A percentile compares a stretch with the other conserved stretches of the same genome.
Evolutionary conservation across 2,329 filamentous ascomycete species (phyloP).

Genomic region (Sarocladium oryzae): DNA sequence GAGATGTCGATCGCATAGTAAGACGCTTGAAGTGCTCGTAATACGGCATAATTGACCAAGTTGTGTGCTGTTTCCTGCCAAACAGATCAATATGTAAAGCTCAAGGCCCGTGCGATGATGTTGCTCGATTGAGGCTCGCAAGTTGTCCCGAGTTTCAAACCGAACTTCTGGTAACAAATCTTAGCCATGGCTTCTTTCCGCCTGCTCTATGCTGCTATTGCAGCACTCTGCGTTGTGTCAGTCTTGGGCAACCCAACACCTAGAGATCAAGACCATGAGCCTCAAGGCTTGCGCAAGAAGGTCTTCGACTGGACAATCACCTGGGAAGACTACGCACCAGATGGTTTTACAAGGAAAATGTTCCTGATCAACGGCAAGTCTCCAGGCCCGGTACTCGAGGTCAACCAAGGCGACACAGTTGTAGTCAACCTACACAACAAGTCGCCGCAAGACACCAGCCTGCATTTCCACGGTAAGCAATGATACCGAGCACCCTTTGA

Average conservation of each 20-base stretch:
- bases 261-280: not conserved
- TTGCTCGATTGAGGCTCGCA: too few relatives aligned
- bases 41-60: too few relatives aligned
- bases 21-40: too few relatives aligned
- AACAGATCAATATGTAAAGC: too few relatives aligned
- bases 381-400: conserved; percentile 53
- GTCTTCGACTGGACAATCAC: conserved; percentile 2
- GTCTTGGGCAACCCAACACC: not conserved
- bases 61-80: too few relatives aligned
- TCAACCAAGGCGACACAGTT: conserved; percentile 44
- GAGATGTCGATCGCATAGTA: too few relatives aligned
- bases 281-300: not conserved
- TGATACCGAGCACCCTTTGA: not conserved
- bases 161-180: too few relatives aligned
- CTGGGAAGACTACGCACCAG: conserved; percentile 23
- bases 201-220: not conserved
- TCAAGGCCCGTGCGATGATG: too few relatives aligned
- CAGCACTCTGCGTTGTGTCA: not conserved
- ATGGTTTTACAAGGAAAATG: conserved; percentile 38
- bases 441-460: conserved; percentile 38
- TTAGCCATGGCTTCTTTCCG: not conserved
- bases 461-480: conserved; percentile 42
- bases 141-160: too few relatives aligned
- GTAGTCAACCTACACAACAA: conserved; percentile 38
- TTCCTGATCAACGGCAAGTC: conserved; percentile 53